Conservation (phyloP, 768 basidiomycete genomes). For the Agaricus blazei region DNA sequence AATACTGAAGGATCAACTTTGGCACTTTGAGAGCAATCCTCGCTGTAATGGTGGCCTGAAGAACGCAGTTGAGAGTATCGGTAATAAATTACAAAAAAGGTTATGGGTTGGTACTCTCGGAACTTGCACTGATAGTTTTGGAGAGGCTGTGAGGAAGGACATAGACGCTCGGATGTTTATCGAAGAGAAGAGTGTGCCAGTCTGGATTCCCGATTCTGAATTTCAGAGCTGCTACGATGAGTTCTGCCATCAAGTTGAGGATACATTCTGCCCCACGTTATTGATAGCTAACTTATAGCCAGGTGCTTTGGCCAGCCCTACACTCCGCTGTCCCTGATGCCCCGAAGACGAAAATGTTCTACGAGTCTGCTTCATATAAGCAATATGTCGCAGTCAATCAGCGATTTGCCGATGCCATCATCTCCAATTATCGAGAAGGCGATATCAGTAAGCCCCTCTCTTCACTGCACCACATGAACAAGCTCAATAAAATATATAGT, state of each 20-base stretch:
- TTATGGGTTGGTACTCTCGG: constrained; percentile 74
- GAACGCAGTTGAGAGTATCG: constrained; percentile 73
- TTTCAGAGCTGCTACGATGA: constrained; percentile 80
- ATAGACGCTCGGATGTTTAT: constrained; percentile 49
- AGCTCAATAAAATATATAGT: constrained; percentile 26
- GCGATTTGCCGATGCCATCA: constrained; percentile 83
- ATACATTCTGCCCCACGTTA: constrained; percentile 17
- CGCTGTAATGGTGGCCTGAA: constrained; percentile 82
- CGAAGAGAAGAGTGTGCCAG: constrained; percentile 38
- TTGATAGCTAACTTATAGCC: constrained; percentile 14
- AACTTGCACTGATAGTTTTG: constrained; percentile 60
- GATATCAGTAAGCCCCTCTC: constrained; percentile 51
- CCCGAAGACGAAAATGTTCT: constrained; percentile 77
- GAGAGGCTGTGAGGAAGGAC: constrained; percentile 46
- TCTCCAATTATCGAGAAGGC: constrained; percentile 76
- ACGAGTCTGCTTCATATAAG: constrained; percentile 74
- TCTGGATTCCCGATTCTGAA: constrained; percentile 81
- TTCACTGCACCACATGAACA: neutral
- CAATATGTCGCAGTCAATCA: constrained; percentile 89
- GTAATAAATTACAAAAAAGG: constrained; percentile 42
- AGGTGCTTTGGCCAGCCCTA: constrained; percentile 81
- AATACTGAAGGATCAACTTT: constrained; percentile 20
- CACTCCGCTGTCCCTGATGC: constrained; percentile 87
- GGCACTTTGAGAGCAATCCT: constrained; percentile 52
- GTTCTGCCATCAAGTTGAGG: constrained; percentile 74